Base-by-base conservation (phyloP, 371 early-diverging fungal genomes). In the Rhizopus microsporus region DNA sequence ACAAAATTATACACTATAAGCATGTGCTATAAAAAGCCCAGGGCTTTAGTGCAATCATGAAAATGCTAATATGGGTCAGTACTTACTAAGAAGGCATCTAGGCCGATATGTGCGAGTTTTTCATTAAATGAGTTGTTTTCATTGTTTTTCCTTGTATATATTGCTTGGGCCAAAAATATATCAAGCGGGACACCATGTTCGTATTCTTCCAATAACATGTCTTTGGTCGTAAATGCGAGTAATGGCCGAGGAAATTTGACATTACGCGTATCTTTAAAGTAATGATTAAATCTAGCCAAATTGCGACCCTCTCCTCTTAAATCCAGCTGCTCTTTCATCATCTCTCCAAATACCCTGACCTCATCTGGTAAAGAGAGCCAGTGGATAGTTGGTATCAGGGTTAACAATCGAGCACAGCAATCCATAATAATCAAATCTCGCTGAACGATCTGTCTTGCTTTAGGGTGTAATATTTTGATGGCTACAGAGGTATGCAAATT, bases 401-500 rank as follows among this genome's bases (percentile, higher is more conserved):
- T 75, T 17, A 93, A 58, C 8, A 88, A 7, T n/a, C 57, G 61
- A 0, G 93, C 95, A 51, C 87, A 82, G 53, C 81, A 76, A 4
- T 65, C 57, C 84, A 96, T 88, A 42, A 96, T 89, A 13, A 75
- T 80, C 60, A 98, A 69, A 70, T 98, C 98, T 3, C 88, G 76
- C 8, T 76, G 67, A 0, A 98, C 90, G 10, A 83, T 69, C 16
- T 75, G 65, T 5, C 74, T 80, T 5, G 91, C 92, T 5, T 81
- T 74, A 4, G 98, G 98, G 69, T 97, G 97, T 9, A 96, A 78
- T 8, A 99, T 91, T 70, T 99, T 98, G 62, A 99, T 86, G 0
- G 97, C 98, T 8, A 93, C 93, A 0, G 79, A 74, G 2, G 85
- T 84, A 62, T 83, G 80, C n/a, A 82, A 45, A 10, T 66, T 58